Evolutionary conservation across 495 filamentous ascomycete species (phyloP).

Genomic region (Astrothelium macrocarpum): DNA sequence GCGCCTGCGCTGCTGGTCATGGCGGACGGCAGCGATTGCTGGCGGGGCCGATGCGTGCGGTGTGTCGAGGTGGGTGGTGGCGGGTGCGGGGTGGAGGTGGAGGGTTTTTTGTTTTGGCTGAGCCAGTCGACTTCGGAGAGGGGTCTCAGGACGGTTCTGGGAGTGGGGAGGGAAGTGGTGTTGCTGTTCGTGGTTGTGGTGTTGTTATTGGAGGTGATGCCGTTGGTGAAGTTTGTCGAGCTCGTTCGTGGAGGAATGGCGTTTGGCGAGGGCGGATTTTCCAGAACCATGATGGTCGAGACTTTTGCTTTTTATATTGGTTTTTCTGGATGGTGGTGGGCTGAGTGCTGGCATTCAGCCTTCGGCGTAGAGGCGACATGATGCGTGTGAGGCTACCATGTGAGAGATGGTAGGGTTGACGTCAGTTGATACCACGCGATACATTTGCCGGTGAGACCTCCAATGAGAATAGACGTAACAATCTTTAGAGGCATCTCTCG

Average conservation of each 20-base stretch:
- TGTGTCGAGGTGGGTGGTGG: background rate
- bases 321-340: too few relatives aligned
- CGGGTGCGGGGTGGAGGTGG: conserved; percentile 10
- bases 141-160: conserved; percentile 43
- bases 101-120: conserved; percentile 27
- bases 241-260: conserved; percentile 66
- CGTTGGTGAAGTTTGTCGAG: conserved; percentile 43
- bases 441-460: too few relatives aligned
- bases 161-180: too few relatives aligned
- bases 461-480: too few relatives aligned
- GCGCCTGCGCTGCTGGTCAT: too few relatives aligned
- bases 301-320: background rate
- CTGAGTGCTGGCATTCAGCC: background rate
- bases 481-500: too few relatives aligned
- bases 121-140: conserved; percentile 52
- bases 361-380: background rate
- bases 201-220: conserved; percentile 17
- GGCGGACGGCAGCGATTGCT: conserved; percentile 1
- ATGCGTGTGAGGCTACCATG: background rate
- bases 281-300: background rate
- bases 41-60: background rate
- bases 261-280: conserved; percentile 41
- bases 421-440: background rate
- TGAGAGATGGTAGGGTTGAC: background rate
- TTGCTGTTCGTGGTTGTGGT: too few relatives aligned